Base-by-base conservation (phyloP, 106 monocot genomes). In the Platanthera guangdongensis region DNA sequence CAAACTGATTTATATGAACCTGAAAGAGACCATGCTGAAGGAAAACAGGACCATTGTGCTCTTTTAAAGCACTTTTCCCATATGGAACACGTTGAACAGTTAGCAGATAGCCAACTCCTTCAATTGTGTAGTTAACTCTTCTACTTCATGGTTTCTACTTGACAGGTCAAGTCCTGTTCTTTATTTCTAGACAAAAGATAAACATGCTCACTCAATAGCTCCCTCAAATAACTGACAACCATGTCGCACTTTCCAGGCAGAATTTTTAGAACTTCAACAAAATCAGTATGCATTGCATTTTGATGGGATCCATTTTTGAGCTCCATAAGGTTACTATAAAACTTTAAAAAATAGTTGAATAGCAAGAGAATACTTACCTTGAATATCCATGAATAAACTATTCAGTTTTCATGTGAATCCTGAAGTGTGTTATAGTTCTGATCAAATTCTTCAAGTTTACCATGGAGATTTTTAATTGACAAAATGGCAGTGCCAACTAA, bases 161-260 rank as follows among this genome's bases (percentile, higher is more conserved):
- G n/a, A n/a, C n/a, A n/a, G n/a, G n/a, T n/a, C 48, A 47, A 60
- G 60, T 89, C 87, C 78, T 91, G 83, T 62, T 88, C 85, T 51
- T 16, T 74, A 63, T 88, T 87, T 55, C 65, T 83, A 71, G 89
- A 78, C 25, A 85, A 45, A 15, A 93, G 79, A 46, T 59, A 50
- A 14, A 25, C 53, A 9, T 77, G 69, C 13, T 92, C 97, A 75
- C 84, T 80, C 57, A 90, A 48, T 71, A 92, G 57, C 16, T 79
- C 78, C 77, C 78, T 79, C 49, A 90, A 78, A 82, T 85, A 79
- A 52, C 52, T 51, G 46, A 85, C 15, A 72, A 86, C 77, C 14
- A 54, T 9, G 53, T 86, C 85, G 71, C 52, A 83, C 14, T 79
- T 77, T 25, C 78, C 77, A 48, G 54, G 69, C 8, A 83, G 13